Evolutionary conservation across 768 basidiomycete genomes (phyloP).

Genomic region (Trichaptum fuscoviolaceum): DNA sequence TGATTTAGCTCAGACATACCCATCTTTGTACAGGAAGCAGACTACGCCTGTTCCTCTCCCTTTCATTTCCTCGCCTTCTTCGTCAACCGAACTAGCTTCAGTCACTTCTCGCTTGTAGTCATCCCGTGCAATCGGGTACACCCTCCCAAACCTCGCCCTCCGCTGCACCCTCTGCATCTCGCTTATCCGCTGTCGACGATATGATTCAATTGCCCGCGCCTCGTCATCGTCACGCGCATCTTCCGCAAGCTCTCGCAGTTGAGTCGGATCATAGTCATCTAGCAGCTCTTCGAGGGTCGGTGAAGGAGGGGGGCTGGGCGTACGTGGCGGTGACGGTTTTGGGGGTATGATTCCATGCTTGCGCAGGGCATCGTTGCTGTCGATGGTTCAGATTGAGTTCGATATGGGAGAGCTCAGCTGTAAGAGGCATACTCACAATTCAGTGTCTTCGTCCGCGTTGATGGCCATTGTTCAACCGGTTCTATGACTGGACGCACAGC

Average conservation of each 20-base stretch:
- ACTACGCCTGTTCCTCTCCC: conserved; percentile 83
- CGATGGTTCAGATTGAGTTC: conserved; percentile 10
- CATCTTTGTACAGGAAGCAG: conserved; percentile 93
- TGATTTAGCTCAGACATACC: conserved; percentile 44
- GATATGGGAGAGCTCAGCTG: neutral
- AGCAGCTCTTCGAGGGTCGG: conserved; percentile 66
- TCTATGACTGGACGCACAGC: neutral
- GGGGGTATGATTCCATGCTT: conserved; percentile 90
- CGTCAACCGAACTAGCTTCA: conserved; percentile 74
- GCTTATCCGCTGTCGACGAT: conserved; percentile 56
- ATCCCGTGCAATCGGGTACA: conserved; percentile 86
- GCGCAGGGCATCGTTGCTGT: conserved; percentile 90
- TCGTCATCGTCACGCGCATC: conserved; percentile 73
- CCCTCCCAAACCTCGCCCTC: conserved; percentile 70
- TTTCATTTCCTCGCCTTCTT: conserved; percentile 57
- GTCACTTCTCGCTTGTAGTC: conserved; percentile 96
- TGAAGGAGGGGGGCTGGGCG: conserved; percentile 79
- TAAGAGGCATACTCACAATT: conserved; percentile 63
- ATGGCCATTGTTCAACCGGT: conserved; percentile 42
- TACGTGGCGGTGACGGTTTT: conserved; percentile 56
- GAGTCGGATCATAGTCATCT: conserved; percentile 53
- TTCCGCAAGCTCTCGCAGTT: conserved; percentile 65
- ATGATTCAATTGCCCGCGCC: conserved; percentile 64
- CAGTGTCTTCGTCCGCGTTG: conserved; percentile 89
- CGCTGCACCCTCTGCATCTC: conserved; percentile 55